Percentiles rank a stretch among this genome's conserved stretches.
Evolutionary conservation across 768 basidiomycete genomes (phyloP).

Genomic region (Xerocomellus dryophilus): DNA sequence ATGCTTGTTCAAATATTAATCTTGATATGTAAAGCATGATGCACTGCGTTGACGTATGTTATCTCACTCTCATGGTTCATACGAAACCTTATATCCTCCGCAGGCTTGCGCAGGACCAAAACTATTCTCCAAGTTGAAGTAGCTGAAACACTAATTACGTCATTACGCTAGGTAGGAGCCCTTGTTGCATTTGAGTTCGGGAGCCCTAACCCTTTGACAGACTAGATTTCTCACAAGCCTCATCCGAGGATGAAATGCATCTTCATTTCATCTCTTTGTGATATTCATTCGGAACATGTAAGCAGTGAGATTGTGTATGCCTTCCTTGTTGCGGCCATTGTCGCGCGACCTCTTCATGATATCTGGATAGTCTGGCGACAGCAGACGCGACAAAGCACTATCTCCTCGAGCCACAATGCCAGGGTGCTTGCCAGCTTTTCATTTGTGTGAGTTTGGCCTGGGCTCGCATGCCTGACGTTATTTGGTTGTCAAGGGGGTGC

Average conservation of each 20-base stretch:
- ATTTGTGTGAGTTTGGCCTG: neutral
- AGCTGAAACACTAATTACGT: slow-evolving; percentile 4
- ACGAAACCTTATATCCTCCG: slow-evolving; percentile 5
- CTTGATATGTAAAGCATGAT: slow-evolving; percentile 57
- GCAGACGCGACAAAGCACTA: neutral
- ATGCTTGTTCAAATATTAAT: slow-evolving; percentile 2
- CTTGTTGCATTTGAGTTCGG: neutral
- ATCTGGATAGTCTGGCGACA: neutral
- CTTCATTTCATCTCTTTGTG: neutral
- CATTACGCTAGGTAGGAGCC: slow-evolving; percentile 19
- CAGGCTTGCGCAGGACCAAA: slow-evolving; percentile 68
- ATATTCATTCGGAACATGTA: neutral
- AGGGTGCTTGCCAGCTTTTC: neutral
- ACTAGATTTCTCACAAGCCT: slow-evolving; percentile 12
- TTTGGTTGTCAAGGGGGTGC: neutral
- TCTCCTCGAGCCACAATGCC: neutral
- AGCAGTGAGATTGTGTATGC: neutral
- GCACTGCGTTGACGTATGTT: slow-evolving; percentile 86
- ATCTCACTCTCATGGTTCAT: neutral
- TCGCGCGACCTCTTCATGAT: neutral
- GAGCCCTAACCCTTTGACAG: slow-evolving; percentile 1
- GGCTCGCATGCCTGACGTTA: neutral
- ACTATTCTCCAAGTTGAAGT: slow-evolving; percentile 71
- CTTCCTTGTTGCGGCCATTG: neutral
- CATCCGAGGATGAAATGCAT: slow-evolving; percentile 13